Evolutionary conservation across 192 early-diverging fungal species (phyloP), one percentile per base, ranked within the genome.

Genomic region (Diversispora eburnea): DNA sequence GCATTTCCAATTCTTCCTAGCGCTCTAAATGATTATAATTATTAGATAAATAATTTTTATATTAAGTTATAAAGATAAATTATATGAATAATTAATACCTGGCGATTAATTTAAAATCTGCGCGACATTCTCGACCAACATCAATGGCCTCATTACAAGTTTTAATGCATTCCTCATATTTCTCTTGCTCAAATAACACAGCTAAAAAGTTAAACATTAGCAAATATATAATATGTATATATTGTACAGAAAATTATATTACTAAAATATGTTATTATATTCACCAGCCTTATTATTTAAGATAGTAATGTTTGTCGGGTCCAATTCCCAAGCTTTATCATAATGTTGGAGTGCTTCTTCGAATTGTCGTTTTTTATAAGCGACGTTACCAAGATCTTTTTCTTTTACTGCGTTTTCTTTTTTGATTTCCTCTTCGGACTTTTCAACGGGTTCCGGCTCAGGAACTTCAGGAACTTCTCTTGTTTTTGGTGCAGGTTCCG

Each of bases 71-170:
- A 22, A 45, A n/a, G 39, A 1, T 4, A 43, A 8, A 9, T 15
- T 33, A 48, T 20, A 46, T 42, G 3, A 49, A 67, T n/a, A 12
- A 58, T 77, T 56, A 67, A 49, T 76, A 89, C 88, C 86, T 78
- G 70, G 94, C 94, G 79, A 99, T 92, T 69, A 97, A 79, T 85
- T 95, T 99, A 85, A 91, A 99, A 70, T 97, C 97, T 49, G 89
- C 92, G 39, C 92, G 91, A 55, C 91, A 69, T 77, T 96, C 94
- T 72, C 96, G 91, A 48, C 96, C 96, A 71, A 84, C 84, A 13
- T 98, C 96, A 70, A 98, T 87, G 17, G 97, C 97, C 64, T 95
- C 78, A 75, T 98, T 88, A 77, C 93, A 96, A 8, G 87, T 85
- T 81, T 95, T 90, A 81, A 99, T 97, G 79, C 91, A 93, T 48